These are phyloP conservation scores for Colletotrichum salicis DNA, from an alignment of 2,329 filamentous ascomycete species.

Conservation along the genomic window DNA sequence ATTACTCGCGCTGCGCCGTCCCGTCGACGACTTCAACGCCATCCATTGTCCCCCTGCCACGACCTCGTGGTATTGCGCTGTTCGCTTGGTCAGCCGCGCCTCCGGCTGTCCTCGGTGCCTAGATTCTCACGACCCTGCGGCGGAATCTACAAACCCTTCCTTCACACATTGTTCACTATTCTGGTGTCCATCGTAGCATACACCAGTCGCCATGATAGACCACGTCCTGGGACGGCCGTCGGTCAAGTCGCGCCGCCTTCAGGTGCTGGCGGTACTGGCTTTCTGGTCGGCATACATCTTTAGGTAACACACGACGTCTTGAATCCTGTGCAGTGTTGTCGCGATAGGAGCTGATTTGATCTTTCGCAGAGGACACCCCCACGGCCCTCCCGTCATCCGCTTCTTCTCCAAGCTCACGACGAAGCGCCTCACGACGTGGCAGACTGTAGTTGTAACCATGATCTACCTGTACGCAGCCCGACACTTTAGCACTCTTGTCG, in stretches of 20 bases:
- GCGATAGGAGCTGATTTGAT: not conserved
- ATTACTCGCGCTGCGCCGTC: conserved; percentile 35
- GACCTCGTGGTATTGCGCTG: conserved; percentile 21
- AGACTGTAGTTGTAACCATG: conserved; percentile 86
- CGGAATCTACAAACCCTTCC: conserved; percentile 6
- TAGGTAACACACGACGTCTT: conserved; percentile 58
- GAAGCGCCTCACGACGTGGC: conserved; percentile 83
- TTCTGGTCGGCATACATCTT: conserved; percentile 91
- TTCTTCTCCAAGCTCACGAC: conserved; percentile 77
- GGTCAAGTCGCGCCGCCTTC: conserved; percentile 88
- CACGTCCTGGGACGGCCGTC: conserved; percentile 93
- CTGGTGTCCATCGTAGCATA: conserved; percentile 1
- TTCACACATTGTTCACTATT: not conserved
- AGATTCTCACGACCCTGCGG: conserved; percentile 4
- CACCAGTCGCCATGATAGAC: conserved; percentile 68
- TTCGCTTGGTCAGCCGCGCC: conserved; percentile 22
- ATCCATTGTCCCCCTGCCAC: conserved; percentile 23
- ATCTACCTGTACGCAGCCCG: conserved; percentile 90
- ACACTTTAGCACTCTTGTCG: conserved; percentile 93
- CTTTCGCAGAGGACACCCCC: conserved; percentile 75
- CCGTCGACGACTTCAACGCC: conserved; percentile 25
- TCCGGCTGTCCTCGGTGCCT: conserved; percentile 7
- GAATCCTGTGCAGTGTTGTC: not conserved
- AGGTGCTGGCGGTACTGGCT: conserved; percentile 88
- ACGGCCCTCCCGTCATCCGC: conserved; percentile 85